Evolutionary conservation across 2,329 filamentous ascomycete genomes (phyloP), one percentile per base, ranked within the genome.

Genomic region (Colletotrichum nymphaeae): DNA sequence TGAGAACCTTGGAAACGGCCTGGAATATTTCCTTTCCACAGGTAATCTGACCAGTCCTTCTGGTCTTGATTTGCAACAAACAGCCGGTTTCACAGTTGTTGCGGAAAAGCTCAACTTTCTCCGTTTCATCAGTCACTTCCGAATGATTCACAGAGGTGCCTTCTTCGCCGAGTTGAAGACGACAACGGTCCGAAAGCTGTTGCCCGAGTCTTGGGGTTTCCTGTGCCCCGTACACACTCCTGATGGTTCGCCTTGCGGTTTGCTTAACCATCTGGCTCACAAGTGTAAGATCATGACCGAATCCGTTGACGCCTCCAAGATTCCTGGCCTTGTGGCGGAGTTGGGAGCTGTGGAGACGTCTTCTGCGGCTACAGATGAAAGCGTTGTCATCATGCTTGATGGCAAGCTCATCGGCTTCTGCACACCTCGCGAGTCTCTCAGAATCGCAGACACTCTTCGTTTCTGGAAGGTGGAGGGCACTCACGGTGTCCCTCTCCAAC

Each of bases 21-120:
- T 99, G 75, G 95, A 98, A 80, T 99, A 99, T 82, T 99, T 99
- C 84, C 85, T 99, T 75, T 97, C 96, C 0, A 99, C 97, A 0
- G 97, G 97, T 77, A 99, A 99, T 79, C 86, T 99, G 58, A 91
- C 95, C 79, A 97, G 94, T 86, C 92, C 94, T 16, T 97, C 94
- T 35, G 97, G 97, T 76, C 88, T 99, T 53, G 97, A 99, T 88
- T 84, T 98, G 79, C 97, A 98, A 81, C 97, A 99, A 83, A 93
- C 93, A 0, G 97, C 96, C 14, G 97, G 97, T 75, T 99, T 97
- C 83, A 97, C 95, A 0, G 95, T 99, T 63, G 95, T 98, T 64
- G 97, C 97, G 3, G 97, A 99, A 82, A 98, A 98, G 88, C 96
- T 99, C 81, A 99, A 99, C 86, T 99, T 98, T 82, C 91, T 97